Evolutionary conservation across 2,329 filamentous ascomycete genomes (phyloP).

Genomic region (Dothistroma septosporum): DNA sequence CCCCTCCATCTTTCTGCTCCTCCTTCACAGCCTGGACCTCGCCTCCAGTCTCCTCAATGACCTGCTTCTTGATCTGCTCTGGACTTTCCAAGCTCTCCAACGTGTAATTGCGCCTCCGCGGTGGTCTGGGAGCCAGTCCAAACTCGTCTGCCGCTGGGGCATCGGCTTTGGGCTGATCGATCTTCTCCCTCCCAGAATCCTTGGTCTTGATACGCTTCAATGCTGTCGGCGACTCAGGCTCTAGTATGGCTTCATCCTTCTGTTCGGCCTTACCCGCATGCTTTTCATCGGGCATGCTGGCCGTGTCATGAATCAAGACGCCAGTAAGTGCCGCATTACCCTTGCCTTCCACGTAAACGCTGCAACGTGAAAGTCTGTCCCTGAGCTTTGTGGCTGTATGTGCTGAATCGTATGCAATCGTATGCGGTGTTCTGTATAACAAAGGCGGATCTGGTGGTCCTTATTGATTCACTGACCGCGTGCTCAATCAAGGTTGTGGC

Average conservation of each 20-base stretch:
- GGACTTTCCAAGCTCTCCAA: slow-evolving; percentile 26
- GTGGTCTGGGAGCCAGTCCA: slow-evolving; percentile 34
- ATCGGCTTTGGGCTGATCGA: slow-evolving; percentile 23
- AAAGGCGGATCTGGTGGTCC: background rate
- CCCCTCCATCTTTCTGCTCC: slow-evolving; percentile 4
- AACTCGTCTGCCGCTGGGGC: slow-evolving; percentile 36
- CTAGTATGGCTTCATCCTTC: slow-evolving; percentile 1
- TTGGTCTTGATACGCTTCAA: slow-evolving; percentile 18
- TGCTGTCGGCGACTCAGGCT: slow-evolving; percentile 3
- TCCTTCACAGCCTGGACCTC: slow-evolving; percentile 11
- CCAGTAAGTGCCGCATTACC: background rate
- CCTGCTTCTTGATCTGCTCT: slow-evolving; percentile 19
- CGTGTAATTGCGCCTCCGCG: slow-evolving; percentile 28
- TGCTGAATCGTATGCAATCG: background rate
- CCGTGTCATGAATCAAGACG: background rate
- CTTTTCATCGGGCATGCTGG: slow-evolving; percentile 17
- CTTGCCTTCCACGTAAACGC: background rate
- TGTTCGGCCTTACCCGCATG: slow-evolving; percentile 3
- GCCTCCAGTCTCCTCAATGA: slow-evolving; percentile 22
- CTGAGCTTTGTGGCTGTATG: background rate
- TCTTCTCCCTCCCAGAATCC: slow-evolving; percentile 13
- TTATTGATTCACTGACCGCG: background rate
- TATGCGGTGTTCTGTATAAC: background rate
- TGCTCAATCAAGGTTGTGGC: background rate
- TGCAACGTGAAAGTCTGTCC: background rate